Conservation (phyloP, 2,329 filamentous ascomycete genomes). For the Aspergillus sp. region DNA sequence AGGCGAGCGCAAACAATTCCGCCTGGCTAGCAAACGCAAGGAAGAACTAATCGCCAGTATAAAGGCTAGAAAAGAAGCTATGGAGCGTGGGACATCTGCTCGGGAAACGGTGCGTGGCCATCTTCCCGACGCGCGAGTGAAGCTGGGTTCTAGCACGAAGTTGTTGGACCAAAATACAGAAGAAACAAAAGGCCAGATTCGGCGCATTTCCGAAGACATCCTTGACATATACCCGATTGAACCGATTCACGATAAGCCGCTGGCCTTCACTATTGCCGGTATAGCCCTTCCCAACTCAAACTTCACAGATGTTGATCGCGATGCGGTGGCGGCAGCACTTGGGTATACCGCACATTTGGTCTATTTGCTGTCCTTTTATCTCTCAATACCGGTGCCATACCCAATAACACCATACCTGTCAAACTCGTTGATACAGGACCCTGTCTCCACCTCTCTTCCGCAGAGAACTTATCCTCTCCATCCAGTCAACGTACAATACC, state of each 20-base stretch:
- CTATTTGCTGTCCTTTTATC: constrained; percentile 76
- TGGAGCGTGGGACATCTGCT: constrained; percentile 60
- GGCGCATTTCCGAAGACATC: constrained; percentile 84
- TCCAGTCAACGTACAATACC: constrained; percentile 72
- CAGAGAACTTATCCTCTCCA: constrained; percentile 80
- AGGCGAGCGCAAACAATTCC: constrained; percentile 66
- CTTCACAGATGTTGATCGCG: constrained; percentile 66
- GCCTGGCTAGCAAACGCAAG: constrained; percentile 60
- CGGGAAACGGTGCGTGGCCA: constrained; percentile 62
- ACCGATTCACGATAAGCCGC: constrained; percentile 61
- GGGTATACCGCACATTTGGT: constrained; percentile 77
- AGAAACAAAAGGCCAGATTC: constrained; percentile 77
- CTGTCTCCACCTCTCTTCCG: constrained; percentile 57
- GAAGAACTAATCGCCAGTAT: constrained; percentile 70
- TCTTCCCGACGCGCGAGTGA: constrained; percentile 60
- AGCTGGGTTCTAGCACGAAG: constrained; percentile 57
- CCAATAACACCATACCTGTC: constrained; percentile 72
- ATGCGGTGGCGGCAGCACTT: constrained; percentile 75
- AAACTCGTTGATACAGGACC: constrained; percentile 72
- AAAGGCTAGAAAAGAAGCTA: constrained; percentile 63
- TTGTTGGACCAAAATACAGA: constrained; percentile 58
- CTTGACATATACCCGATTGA: constrained; percentile 77
- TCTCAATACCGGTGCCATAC: constrained; percentile 77
- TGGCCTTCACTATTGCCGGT: constrained; percentile 81
- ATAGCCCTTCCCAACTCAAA: constrained; percentile 77